Evolutionary conservation across 805 yeast species (phyloP), one percentile per base, ranked within the genome.

Genomic region (Kuraishia piskuri): DNA sequence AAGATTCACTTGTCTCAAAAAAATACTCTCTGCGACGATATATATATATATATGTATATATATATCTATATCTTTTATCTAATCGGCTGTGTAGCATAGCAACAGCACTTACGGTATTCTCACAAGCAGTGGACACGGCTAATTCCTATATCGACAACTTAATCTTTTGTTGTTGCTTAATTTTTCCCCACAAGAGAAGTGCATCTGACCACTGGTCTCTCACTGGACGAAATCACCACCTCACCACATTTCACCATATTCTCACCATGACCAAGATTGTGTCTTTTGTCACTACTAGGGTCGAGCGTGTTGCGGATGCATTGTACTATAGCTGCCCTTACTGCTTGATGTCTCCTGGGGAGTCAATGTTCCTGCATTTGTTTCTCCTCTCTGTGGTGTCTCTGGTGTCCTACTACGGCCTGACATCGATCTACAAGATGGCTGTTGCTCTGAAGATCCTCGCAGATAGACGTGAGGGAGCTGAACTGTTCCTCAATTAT

Each of bases 281-380:
- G 17, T 31, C 40, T 8, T 31, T 31, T 31, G 4, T 31, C 40
- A 31, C 40, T 3, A 10, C 17, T n/a, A 31, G 14, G 40, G 17
- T 7, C 3, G 40, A 31, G 40, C 40, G 40, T 12, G 17, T 31
- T n/a, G 17, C 14, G 40, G 40, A 31, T 31, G 40, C 40, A 7
- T 31, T 23, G 36, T 52, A 52, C 47, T 52, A 37, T 19, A 14
- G 31, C n/a, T 48, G 37, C n/a, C 51, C 54, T 22, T 52, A 21
- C 50, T 25, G 48, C 48, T 17, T 52, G 22, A 52, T 52, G 54
- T 48, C 54, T 17, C 45, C 51, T 12, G 54, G 46, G 23, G 54
- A 52, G 47, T 46, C 50, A 23, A 17, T 52, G 22, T 21, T 22
- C 20, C 36, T 52, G 25, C 51, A 47, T 14, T 3, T 47, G 20